Percentiles rank a stretch among this genome's conserved stretches.
phyloP scores from a whole-genome alignment of 805 yeast genomes.

The Candida cerambycidarum region DNA sequence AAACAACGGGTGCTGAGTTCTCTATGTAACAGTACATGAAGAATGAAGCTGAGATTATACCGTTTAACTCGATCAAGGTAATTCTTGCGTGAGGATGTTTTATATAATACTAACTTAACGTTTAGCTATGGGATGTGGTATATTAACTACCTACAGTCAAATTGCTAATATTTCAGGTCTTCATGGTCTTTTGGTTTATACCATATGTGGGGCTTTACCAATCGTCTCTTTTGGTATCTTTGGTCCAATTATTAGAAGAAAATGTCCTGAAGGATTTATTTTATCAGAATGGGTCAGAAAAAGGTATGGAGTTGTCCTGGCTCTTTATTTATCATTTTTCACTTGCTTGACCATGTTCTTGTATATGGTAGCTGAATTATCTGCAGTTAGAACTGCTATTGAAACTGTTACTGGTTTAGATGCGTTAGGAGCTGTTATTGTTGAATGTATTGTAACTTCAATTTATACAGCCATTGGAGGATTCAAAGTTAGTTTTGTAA shows the following conservation, averaged over 20 bases:
- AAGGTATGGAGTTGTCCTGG: conserved; percentile 71
- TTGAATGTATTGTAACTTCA: conserved; percentile 84
- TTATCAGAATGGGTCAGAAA: conserved; percentile 92
- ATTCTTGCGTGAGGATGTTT: conserved; percentile 46
- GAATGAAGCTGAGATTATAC: conserved; percentile 42
- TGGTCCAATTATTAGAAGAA: conserved; percentile 76
- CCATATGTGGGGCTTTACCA: conserved; percentile 78
- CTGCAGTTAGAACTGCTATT: conserved; percentile 76
- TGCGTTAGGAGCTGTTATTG: conserved; percentile 78
- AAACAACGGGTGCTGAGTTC: conserved; percentile 6
- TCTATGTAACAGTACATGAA: too few species aligned
- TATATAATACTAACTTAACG: conserved; percentile 17
- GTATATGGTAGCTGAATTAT: conserved; percentile 83
- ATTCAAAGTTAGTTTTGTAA: conserved; percentile 80
- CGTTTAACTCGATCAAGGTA: conserved; percentile 47
- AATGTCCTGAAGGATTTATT: conserved; percentile 88
- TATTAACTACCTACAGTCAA: conserved; percentile 80
- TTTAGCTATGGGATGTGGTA: conserved; percentile 84
- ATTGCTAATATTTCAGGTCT: conserved; percentile 84
- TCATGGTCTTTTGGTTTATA: conserved; percentile 82
- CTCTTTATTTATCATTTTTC: conserved; percentile 73
- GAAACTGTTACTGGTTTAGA: conserved; percentile 74
- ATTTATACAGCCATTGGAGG: conserved; percentile 89
- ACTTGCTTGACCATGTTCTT: conserved; percentile 82
- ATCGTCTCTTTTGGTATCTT: conserved; percentile 77